Percentiles rank a stretch among this genome's conserved stretches.
Conservation (phyloP, 2,329 filamentous ascomycete genomes). For the Aaosphaeria arxii region DNA sequence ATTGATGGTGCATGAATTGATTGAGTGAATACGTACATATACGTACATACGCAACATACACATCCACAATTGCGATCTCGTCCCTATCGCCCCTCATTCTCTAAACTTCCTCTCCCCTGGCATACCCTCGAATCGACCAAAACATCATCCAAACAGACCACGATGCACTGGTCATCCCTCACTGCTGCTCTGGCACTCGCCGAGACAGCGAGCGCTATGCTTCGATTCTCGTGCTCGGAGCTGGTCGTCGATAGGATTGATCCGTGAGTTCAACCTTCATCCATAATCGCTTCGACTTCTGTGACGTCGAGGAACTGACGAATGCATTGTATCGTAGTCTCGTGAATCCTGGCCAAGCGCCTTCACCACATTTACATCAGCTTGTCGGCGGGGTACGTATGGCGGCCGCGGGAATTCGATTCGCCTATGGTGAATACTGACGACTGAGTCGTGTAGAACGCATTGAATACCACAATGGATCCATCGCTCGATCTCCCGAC, state of each 20-base stretch:
- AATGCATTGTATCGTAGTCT: neutral
- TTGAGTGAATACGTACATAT: too few species aligned
- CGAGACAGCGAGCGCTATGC: constrained; percentile 9
- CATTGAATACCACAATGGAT: constrained; percentile 6
- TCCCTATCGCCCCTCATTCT: too few species aligned
- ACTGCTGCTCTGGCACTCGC: constrained; percentile 4
- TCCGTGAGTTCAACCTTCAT: constrained; percentile 3
- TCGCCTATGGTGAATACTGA: neutral
- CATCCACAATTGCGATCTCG: too few species aligned
- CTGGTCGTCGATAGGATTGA: constrained; percentile 10
- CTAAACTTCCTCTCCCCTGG: too few species aligned
- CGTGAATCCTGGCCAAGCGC: constrained; percentile 6
- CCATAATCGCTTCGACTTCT: neutral
- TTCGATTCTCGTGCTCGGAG: constrained; percentile 12
- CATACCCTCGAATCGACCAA: too few species aligned
- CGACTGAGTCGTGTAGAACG: neutral
- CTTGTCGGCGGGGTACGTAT: constrained; percentile 4
- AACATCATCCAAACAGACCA: neutral
- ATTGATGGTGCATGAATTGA: too few species aligned
- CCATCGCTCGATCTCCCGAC: constrained; percentile 5
- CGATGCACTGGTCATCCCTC: constrained; percentile 2
- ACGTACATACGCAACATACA: too few species aligned
- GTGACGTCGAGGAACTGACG: neutral
- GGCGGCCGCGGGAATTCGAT: neutral
- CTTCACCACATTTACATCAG: constrained; percentile 7